Evolutionary conservation across 345 rosid species (phyloP).

Genomic region (Gossypium mustelinum): DNA sequence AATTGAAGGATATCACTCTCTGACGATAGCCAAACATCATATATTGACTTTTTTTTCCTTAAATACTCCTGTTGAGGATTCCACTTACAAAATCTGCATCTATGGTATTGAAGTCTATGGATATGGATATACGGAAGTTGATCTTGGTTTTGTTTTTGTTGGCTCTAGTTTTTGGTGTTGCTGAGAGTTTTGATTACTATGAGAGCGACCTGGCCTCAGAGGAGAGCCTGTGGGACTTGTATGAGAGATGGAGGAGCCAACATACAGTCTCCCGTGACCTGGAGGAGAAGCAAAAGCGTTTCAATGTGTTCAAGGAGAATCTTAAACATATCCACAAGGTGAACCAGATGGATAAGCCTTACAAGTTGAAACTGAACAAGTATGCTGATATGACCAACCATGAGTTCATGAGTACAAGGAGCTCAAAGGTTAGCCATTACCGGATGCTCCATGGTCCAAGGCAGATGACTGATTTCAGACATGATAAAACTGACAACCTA

Average conservation of each 20-base stretch:
- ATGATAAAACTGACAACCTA: slow-evolving; percentile 21
- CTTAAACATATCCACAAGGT: slow-evolving; percentile 37
- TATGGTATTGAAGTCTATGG: background rate
- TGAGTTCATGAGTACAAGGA: slow-evolving; percentile 33
- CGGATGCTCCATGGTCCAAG: slow-evolving; percentile 31
- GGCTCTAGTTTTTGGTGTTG: slow-evolving; percentile 25
- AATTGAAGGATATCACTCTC: background rate
- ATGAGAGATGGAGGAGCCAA: slow-evolving; percentile 47
- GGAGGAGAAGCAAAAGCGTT: slow-evolving; percentile 33
- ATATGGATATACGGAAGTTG: slow-evolving; percentile 14
- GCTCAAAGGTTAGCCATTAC: slow-evolving; percentile 37
- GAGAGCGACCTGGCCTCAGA: slow-evolving; percentile 38
- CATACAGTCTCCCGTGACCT: slow-evolving; percentile 30
- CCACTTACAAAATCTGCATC: background rate
- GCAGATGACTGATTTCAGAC: slow-evolving; percentile 16
- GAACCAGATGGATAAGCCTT: slow-evolving; percentile 43
- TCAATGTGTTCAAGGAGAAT: slow-evolving; percentile 45
- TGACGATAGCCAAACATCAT: background rate
- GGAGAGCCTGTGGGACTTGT: slow-evolving; percentile 38
- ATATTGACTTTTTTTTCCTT: background rate
- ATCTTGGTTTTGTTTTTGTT: slow-evolving; percentile 21
- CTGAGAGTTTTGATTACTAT: slow-evolving; percentile 34
- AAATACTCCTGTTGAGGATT: background rate
- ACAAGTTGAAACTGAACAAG: slow-evolving; percentile 31
- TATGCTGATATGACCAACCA: slow-evolving; percentile 40